These are phyloP conservation scores for Ramularia collo-cygni DNA, from an alignment of 2,329 filamentous ascomycete species.

Conservation along the genomic window DNA sequence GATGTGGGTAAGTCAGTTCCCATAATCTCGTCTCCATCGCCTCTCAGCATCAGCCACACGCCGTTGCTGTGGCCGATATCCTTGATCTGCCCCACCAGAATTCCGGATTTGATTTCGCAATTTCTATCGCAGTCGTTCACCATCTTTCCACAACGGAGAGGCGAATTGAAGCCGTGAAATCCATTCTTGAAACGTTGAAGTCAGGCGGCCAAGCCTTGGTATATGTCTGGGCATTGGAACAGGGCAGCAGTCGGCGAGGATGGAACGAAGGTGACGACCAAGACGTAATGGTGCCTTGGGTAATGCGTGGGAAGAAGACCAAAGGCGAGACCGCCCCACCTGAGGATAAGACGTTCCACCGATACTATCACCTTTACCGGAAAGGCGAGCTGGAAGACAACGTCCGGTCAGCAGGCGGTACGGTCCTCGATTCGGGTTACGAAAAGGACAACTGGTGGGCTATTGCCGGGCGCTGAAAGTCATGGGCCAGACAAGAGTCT, in stretches of 20 bases:
- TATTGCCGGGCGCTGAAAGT: conserved; percentile 40
- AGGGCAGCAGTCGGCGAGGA: conserved; percentile 74
- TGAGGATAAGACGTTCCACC: conserved; percentile 58
- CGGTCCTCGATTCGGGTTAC: conserved; percentile 73
- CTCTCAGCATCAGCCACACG: conserved; percentile 51
- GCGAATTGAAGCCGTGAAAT: conserved; percentile 63
- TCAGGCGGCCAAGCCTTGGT: conserved; percentile 57
- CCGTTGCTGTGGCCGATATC: conserved; percentile 72
- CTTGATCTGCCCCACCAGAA: conserved; percentile 72
- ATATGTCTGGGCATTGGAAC: conserved; percentile 95
- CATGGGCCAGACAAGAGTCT: background rate
- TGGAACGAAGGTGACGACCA: conserved; percentile 81
- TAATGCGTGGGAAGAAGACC: conserved; percentile 48
- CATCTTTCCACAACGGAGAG: conserved; percentile 75
- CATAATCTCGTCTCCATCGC: conserved; percentile 54
- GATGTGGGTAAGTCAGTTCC: conserved; percentile 41
- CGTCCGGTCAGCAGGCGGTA: conserved; percentile 65
- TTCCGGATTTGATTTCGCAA: conserved; percentile 70
- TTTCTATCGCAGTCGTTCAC: conserved; percentile 90
- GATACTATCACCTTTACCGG: conserved; percentile 91
- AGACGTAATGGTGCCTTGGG: conserved; percentile 95
- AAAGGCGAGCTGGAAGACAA: conserved; percentile 82
- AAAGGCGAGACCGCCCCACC: conserved; percentile 12
- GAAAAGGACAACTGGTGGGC: conserved; percentile 99
- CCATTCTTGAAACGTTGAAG: conserved; percentile 61